phyloP scores from a whole-genome alignment of 73 alveolate species.

The Stentor roeselii region DNA sequence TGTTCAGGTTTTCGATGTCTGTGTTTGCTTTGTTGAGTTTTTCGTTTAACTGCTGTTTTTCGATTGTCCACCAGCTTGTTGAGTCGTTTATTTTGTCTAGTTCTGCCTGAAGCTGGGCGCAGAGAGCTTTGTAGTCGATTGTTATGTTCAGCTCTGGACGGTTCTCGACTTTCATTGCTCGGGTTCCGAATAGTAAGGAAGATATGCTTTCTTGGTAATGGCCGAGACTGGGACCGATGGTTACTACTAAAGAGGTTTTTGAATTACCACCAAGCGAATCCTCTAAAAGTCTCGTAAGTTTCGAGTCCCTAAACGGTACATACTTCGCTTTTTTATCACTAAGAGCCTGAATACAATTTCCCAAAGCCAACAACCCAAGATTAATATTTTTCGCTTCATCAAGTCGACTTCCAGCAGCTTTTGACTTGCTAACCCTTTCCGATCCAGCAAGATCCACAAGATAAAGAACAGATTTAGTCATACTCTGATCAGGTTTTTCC shows the following conservation, averaged over 20 bases:
- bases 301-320: constrained; percentile 80
- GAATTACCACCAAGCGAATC: constrained; percentile 93
- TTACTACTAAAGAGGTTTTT: constrained; percentile 87
- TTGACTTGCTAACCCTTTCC: constrained; percentile 84
- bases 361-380: constrained; percentile 68
- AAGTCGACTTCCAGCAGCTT: constrained; percentile 78
- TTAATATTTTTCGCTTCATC: constrained; percentile 77
- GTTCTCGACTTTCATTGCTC: constrained; percentile 93
- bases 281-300: constrained; percentile 74
- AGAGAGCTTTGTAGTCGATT: constrained; percentile 62
- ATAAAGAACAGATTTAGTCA: constrained; percentile 63
- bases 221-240: constrained; percentile 83
- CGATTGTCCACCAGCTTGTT: no score
- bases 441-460: constrained; percentile 96
- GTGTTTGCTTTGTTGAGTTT: no score
- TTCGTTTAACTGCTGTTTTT: no score
- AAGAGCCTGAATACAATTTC: constrained; percentile 79
- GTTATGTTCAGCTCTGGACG: constrained; percentile 67
- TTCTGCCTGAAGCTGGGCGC: no score
- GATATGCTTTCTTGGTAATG: constrained; percentile 87
- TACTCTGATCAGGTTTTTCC: constrained; percentile 40
- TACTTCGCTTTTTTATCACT: constrained; percentile 46
- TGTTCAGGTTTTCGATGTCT: no score
- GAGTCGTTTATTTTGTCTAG: no score
- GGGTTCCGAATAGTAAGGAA: constrained; percentile 75